Evolutionary conservation across 1,139 yeast species (phyloP), one percentile per base, ranked within the genome.

Genomic region (Magnusiomyces clavatus): DNA sequence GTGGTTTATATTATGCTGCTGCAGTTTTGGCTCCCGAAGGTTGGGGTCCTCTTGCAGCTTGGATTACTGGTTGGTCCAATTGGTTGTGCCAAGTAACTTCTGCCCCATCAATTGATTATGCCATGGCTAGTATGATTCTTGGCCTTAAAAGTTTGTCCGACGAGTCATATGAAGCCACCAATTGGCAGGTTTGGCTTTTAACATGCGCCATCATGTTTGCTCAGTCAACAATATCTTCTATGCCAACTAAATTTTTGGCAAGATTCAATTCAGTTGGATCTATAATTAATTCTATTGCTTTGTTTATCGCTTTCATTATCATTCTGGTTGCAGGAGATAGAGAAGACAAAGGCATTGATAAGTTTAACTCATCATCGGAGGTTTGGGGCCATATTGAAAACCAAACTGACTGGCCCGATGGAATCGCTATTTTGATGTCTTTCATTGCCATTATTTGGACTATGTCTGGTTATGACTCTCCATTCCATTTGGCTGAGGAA

Each of bases 401-500:
- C 66, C 78, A 75, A 57, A 80, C 87, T 8, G 87, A 81, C 17
- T 83, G 80, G 76, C 85, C 87, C 3, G 71, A 73, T 51, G 89
- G 89, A 49, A 72, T 82, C 47, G 76, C 85, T 31, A 71, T 81
- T 63, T 68, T 82, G 55, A 73, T 80, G 76, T 72, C 81, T 17
- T 82, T 82, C 64, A 69, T 81, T 61, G 83, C 87, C 31, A 82
- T 78, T 50, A 80, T 82, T 61, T 83, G 89, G 89, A 80, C 85
- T 38, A 82, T 83, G 84, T 77, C 84, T 47, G 89, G 89, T 19
- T 83, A 80, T 61, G 90, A 83, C 64, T 78, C 86, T 19, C 86
- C 89, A 0, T 83, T 82, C 72, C 89, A 83, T 61, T 69, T 83
- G 51, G 76, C 86, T 16, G 92, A 83, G 65, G 88, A 83, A 62